Evolutionary conservation across 2,329 filamentous ascomycete genomes (phyloP), one percentile per base, ranked within the genome.

Genomic region (Diaporthe sp.): DNA sequence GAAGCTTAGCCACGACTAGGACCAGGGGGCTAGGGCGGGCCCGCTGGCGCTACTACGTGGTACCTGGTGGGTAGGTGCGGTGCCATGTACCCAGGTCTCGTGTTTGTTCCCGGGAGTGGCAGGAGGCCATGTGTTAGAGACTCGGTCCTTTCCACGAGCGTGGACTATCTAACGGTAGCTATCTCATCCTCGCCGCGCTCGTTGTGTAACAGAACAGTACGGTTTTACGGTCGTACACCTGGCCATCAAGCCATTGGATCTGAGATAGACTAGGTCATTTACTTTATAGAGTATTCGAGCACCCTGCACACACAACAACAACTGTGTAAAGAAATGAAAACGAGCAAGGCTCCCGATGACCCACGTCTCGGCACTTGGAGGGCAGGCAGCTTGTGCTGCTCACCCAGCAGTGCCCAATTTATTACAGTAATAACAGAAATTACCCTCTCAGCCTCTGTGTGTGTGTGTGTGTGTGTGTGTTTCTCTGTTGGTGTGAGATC

Each of bases 1-100:
- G 65, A 69, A 69, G 65, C 65, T 55, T 69, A 42, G 65, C 46
- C 46, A 53, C 8, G 46, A 68, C 65, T 28, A 55, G 65, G 65
- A 53, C 46, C 65, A 51, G 65, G 65, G 65, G 65, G 46, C 31
- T 68, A 53, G 65, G 46, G 31, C 17, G 65, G 46, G 34, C 46
- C 65, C 46, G 65, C 34, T 68, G 65, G 65, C 65, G 65, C 65
- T 55, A 68, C 65, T 12, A 68, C 62, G 44, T 39, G 13, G 62
- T 39, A 53, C 44, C 44, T 53, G 44, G 22, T 17, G 37, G 17
- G 37, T 9, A n/a, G n/a, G 10, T 28, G 37, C n/a, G 37, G 2
- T 68, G 46, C 25, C 28, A 19, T 17, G 17, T 37, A 37, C 6
- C 17, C 28, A 51, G 2, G 28, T 13, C 17, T n/a, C 31, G 9